phyloP scores from a whole-genome alignment of 768 basidiomycete species.

The Myochromella boudieri region DNA sequence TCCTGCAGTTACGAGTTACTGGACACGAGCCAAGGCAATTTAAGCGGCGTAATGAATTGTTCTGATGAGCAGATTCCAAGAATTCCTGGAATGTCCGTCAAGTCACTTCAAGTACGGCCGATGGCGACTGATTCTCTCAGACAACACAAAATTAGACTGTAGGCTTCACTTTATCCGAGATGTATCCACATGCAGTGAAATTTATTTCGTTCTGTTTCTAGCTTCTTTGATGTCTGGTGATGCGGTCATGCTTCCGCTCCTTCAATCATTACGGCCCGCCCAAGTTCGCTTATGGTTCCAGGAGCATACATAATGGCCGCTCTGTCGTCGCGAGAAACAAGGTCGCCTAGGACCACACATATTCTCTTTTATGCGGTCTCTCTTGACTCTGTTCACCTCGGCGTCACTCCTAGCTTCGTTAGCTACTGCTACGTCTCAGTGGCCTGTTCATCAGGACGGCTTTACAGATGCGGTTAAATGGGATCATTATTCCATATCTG shows the following conservation, averaged over 20 bases:
- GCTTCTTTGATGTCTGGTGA: constrained; percentile 5
- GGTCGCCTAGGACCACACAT: not conserved
- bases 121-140: too few relatives aligned
- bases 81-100: too few relatives aligned
- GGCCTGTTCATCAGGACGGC: constrained; percentile 8
- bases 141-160: too few relatives aligned
- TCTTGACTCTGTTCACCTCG: not conserved
- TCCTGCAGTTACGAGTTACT: too few relatives aligned
- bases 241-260: constrained; percentile 7
- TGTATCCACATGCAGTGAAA: not conserved
- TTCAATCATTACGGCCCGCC: constrained; percentile 2
- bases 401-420: not conserved
- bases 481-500: constrained; percentile 11
- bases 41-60: too few relatives aligned
- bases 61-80: too few relatives aligned
- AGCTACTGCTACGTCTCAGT: not conserved
- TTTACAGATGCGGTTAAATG: constrained; percentile 6
- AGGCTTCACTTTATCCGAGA: constrained; percentile 2
- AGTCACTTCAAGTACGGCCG: too few relatives aligned
- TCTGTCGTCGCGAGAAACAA: not conserved
- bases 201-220: not conserved
- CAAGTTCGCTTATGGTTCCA: constrained; percentile 3
- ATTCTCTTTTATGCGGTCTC: not conserved
- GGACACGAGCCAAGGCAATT: too few relatives aligned
- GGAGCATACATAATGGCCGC: constrained; percentile 1